Percentiles rank a stretch among this genome's conserved stretches.
These are phyloP conservation scores for Crucihimalaya himalaica DNA, from an alignment of 345 rosid genomes.

Conservation along the genomic window DNA sequence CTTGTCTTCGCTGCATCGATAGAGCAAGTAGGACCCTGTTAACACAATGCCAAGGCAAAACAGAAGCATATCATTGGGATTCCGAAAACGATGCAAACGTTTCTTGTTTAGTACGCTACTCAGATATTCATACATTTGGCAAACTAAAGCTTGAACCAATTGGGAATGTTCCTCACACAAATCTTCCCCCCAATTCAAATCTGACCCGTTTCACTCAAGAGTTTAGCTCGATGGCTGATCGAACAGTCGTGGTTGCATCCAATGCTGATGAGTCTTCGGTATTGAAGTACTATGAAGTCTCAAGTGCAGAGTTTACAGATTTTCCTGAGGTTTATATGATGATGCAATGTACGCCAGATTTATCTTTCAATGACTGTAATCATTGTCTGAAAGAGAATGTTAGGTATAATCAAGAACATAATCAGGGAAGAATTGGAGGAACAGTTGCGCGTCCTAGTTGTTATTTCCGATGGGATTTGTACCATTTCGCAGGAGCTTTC, in stretches of 20 bases:
- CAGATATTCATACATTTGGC: slow-evolving; percentile 38
- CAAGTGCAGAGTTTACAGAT: slow-evolving; percentile 30
- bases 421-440: slow-evolving; percentile 46
- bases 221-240: slow-evolving; percentile 35
- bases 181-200: slow-evolving; percentile 9
- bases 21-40: slow-evolving; percentile 12
- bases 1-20: slow-evolving; percentile 41
- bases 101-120: slow-evolving; percentile 48
- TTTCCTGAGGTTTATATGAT: slow-evolving; percentile 38
- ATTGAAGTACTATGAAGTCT: slow-evolving; percentile 45
- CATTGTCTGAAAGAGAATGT: slow-evolving; percentile 35
- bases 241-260: slow-evolving; percentile 32
- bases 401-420: slow-evolving; percentile 4
- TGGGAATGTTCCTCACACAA: background rate
- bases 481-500: background rate
- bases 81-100: slow-evolving; percentile 10
- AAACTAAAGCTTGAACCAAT: slow-evolving; percentile 29
- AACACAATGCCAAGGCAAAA: slow-evolving; percentile 43
- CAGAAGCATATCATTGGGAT: slow-evolving; percentile 42
- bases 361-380: slow-evolving; percentile 44
- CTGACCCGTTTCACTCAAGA: slow-evolving; percentile 33
- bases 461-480: slow-evolving; percentile 41
- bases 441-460: slow-evolving; percentile 48
- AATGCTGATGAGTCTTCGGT: slow-evolving; percentile 39
- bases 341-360: slow-evolving; percentile 64